phyloP scores from a whole-genome alignment of 2,329 filamentous ascomycete species.

The Colletotrichum lini region DNA sequence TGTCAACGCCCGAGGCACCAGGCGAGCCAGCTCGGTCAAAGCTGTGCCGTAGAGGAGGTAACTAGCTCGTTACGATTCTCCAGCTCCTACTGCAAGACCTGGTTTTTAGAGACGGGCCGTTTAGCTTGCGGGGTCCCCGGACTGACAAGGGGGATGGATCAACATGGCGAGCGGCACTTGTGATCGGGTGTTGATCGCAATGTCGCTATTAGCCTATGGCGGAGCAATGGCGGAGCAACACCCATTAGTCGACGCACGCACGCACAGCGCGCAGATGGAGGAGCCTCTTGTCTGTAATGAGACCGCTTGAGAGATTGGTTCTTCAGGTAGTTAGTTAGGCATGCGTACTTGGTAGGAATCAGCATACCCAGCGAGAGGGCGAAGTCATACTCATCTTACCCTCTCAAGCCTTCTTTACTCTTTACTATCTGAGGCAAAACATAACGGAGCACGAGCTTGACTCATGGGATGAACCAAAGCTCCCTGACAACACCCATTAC shows the following conservation, averaged over 20 bases:
- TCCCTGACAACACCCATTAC: neutral
- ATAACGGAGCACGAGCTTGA: neutral
- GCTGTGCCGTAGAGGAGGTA: conserved; percentile 15
- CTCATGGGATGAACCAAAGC: conserved; percentile 22
- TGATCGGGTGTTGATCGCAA: conserved; percentile 24
- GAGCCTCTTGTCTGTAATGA: neutral
- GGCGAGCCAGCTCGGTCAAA: neutral
- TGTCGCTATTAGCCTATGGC: neutral
- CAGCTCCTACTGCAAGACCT: conserved; percentile 4
- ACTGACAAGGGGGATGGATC: conserved; percentile 12
- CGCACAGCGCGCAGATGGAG: neutral
- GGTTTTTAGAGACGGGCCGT: conserved; percentile 19
- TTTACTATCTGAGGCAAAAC: neutral
- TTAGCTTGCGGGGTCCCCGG: conserved; percentile 35
- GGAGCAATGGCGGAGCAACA: too few species aligned
- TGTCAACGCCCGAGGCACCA: neutral
- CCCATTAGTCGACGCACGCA: neutral
- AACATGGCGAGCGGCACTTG: conserved; percentile 13
- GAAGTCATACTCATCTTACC: neutral
- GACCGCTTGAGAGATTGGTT: too few species aligned
- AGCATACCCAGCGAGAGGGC: too few species aligned
- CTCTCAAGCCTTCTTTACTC: too few species aligned
- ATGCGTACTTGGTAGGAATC: neutral
- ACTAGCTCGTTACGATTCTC: neutral
- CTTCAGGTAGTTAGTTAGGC: too few species aligned